Evolutionary conservation across 108 stramenopile genomes (phyloP).

Genomic region (Fistulifera pelliculosa): DNA sequence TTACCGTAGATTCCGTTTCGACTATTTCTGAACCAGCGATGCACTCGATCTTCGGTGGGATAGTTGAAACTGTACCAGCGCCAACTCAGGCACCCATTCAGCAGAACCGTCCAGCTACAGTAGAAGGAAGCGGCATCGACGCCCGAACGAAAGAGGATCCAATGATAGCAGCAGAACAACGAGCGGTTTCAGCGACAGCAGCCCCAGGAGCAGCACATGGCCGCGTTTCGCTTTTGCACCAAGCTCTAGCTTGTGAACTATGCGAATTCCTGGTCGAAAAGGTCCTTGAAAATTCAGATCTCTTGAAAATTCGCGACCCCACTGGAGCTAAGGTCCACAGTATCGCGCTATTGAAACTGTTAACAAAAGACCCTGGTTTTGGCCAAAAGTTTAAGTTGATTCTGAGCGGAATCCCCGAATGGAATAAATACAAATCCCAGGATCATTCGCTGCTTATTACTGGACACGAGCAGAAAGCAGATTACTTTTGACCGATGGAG

Average conservation of each 20-base stretch:
- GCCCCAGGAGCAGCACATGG: conserved; percentile 54
- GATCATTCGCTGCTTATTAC: conserved; percentile 69
- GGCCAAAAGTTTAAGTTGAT: conserved; percentile 40
- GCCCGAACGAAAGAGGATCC: conserved; percentile 40
- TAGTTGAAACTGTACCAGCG: neutral
- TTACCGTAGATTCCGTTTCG: too few species aligned
- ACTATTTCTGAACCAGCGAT: too few species aligned
- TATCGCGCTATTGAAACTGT: conserved; percentile 51
- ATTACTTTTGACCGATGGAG: conserved; percentile 72
- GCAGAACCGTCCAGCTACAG: conserved; percentile 2
- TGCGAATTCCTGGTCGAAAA: conserved; percentile 33
- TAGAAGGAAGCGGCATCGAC: conserved; percentile 39
- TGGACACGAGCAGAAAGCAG: conserved; percentile 39
- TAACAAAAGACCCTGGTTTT: conserved; percentile 56
- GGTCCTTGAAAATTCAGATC: conserved; percentile 39
- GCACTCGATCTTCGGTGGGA: too few species aligned
- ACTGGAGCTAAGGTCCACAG: conserved; percentile 47
- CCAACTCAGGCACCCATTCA: neutral
- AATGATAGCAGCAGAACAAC: conserved; percentile 28
- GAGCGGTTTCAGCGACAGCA: conserved; percentile 20
- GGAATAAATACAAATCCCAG: conserved; percentile 62
- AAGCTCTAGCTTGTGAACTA: conserved; percentile 31
- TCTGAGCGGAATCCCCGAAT: conserved; percentile 32
- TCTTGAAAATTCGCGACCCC: conserved; percentile 36
- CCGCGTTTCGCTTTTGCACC: conserved; percentile 34